phyloP scores from a whole-genome alignment of 805 yeast species.

The Priceomyces castillae region DNA sequence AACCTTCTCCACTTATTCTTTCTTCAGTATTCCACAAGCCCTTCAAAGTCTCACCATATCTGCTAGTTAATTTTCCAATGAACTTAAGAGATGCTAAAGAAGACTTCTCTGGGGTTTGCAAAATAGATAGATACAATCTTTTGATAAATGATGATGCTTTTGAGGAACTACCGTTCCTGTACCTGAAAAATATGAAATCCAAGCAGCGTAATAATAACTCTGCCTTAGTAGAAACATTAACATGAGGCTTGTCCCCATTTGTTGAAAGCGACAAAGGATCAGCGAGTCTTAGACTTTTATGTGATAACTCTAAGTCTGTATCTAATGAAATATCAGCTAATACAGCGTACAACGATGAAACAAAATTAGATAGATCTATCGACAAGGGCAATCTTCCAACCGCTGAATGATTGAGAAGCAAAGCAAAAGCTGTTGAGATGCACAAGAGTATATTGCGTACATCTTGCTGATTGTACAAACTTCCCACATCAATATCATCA shows the following conservation, averaged over 20 bases:
- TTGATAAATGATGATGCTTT: conserved; percentile 83
- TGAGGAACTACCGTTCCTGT: conserved; percentile 61
- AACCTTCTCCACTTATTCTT: conserved; percentile 73
- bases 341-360: conserved; percentile 68
- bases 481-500: conserved; percentile 24
- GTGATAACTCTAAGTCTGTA: conserved; percentile 82
- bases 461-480: conserved; percentile 36
- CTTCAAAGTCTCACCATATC: conserved; percentile 64
- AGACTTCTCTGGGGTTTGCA: conserved; percentile 87
- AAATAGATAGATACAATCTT: conserved; percentile 61
- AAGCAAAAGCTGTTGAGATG: conserved; percentile 85
- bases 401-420: conserved; percentile 67
- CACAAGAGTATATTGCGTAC: conserved; percentile 77
- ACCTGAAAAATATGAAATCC: conserved; percentile 77
- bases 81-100: conserved; percentile 74
- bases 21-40: conserved; percentile 88
- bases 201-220: conserved; percentile 76
- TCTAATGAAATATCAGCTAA: conserved; percentile 70
- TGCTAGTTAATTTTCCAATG: conserved; percentile 67
- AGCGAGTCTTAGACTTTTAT: conserved; percentile 72
- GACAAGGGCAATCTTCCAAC: conserved; percentile 59
- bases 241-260: conserved; percentile 57
- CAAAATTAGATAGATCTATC: conserved; percentile 73
- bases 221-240: conserved; percentile 84
- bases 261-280: conserved; percentile 59